Base-by-base conservation (phyloP, 2,329 filamentous ascomycete genomes). In the Xylaria sp. region DNA sequence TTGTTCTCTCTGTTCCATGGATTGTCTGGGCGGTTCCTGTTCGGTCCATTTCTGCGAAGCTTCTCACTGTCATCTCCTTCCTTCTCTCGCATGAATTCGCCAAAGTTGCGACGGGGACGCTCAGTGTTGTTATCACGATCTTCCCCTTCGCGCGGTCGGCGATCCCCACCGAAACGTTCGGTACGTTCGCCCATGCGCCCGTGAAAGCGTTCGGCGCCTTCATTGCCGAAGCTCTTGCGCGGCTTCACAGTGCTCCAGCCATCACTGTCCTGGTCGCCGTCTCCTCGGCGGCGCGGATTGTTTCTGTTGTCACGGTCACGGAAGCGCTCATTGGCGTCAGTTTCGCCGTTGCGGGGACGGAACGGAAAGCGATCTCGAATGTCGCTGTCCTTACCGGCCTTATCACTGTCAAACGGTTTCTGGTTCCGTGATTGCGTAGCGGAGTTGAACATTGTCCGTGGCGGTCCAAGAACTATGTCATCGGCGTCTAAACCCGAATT, bases 401-500 rank as follows among this genome's bases (percentile, higher is more conserved):
- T 89, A 34, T 90, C 86, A 34, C 82, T 82, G 59, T 89, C 87
- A 59, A 84, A 81, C 15, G 82, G 81, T 68, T 85, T 84, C 63
- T 81, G 79, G 28, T 76, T 79, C 70, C 88, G 86, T 62, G 70
- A 73, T 39, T 88, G 84, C 68, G 92, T 92, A 25, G 91, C 88
- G 1, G 94, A 97, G 63, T 93, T 89, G 80, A 98, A 97, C 54
- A 90, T 89, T 56, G 90, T 93, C 80, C 93, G 92, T 1, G 94
- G 93, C 23, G 94, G 94, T 15, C 93, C 94, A 67, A 97, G 91
- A 68, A 96, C 87, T 67, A 97, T 92, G 72, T 97, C 94, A 75
- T 97, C 94, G 76, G 88, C 83, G 79, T 88, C 89, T 92, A 76
- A 70, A 72, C 73, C 61, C 72, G 67, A 73, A 70, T 79, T 75